Conservation (phyloP, 345 rosid species). For the Populus davidiana region DNA sequence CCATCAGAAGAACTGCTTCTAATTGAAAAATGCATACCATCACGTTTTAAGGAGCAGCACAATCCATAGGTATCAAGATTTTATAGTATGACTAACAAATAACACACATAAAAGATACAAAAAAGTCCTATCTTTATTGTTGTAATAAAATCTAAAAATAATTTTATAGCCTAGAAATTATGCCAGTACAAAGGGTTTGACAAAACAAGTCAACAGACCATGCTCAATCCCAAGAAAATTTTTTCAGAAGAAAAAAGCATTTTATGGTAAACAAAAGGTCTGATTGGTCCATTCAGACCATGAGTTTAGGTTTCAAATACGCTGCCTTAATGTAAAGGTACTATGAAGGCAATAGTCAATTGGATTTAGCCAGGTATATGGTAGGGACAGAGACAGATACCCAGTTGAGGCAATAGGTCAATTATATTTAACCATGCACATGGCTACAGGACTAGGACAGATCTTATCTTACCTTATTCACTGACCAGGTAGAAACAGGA, state of each 20-base stretch:
- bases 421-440: background rate
- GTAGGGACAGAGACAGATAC: background rate
- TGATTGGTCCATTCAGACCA: background rate
- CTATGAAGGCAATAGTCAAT: background rate
- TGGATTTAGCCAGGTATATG: background rate
- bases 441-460: background rate
- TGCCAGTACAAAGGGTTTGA: background rate
- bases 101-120: background rate
- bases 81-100: background rate
- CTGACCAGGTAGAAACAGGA: conserved; percentile 78
- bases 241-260: too few relatives aligned
- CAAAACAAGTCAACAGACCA: background rate
- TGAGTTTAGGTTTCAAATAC: background rate
- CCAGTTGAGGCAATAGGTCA: background rate
- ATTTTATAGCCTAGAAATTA: background rate
- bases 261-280: background rate
- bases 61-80: background rate
- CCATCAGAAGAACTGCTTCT: background rate
- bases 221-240: too few relatives aligned
- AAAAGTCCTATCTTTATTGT: background rate
- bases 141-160: background rate
- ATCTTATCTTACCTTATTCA: conserved; percentile 56
- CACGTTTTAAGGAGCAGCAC: background rate
- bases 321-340: background rate
- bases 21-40: background rate